Evolutionary conservation across 495 filamentous ascomycete genomes (phyloP).

Genomic region (Talaromyces stipitatus): DNA sequence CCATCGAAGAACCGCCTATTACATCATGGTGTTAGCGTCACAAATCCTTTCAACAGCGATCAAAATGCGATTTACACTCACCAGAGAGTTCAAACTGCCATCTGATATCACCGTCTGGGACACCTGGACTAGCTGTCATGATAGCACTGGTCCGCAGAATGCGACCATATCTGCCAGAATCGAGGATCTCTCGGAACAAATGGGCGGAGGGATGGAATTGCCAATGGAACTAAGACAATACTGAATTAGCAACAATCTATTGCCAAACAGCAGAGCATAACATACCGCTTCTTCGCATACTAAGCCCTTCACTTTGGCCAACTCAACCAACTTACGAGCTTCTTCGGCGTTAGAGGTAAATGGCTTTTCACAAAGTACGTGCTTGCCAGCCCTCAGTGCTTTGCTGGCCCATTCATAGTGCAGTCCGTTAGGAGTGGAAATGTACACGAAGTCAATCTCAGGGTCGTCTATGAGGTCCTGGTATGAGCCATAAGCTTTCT

Average conservation of each 20-base stretch:
- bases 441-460: constrained; percentile 13
- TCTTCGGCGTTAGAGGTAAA: constrained; percentile 26
- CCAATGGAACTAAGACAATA: constrained; percentile 23
- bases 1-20: constrained; percentile 18
- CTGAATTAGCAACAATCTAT: neutral
- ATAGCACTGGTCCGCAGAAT: constrained; percentile 16
- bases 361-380: constrained; percentile 35
- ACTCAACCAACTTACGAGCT: constrained; percentile 15
- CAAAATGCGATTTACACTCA: neutral
- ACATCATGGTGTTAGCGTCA: neutral
- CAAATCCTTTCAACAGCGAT: neutral
- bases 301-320: constrained; percentile 6
- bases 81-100: constrained; percentile 47
- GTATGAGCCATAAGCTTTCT: constrained; percentile 11
- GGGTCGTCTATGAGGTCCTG: constrained; percentile 9
- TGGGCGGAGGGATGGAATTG: constrained; percentile 34
- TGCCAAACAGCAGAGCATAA: neutral
- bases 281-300: constrained; percentile 10
- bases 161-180: constrained; percentile 20
- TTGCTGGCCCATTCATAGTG: constrained; percentile 9
- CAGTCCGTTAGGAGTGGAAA: constrained; percentile 10
- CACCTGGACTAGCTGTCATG: constrained; percentile 15
- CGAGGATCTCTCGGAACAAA: constrained; percentile 20
- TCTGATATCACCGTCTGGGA: constrained; percentile 41
- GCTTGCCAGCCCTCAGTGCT: constrained; percentile 22